Base-by-base conservation (phyloP, 2,329 filamentous ascomycete genomes). In the Aureobasidium sp. region DNA sequence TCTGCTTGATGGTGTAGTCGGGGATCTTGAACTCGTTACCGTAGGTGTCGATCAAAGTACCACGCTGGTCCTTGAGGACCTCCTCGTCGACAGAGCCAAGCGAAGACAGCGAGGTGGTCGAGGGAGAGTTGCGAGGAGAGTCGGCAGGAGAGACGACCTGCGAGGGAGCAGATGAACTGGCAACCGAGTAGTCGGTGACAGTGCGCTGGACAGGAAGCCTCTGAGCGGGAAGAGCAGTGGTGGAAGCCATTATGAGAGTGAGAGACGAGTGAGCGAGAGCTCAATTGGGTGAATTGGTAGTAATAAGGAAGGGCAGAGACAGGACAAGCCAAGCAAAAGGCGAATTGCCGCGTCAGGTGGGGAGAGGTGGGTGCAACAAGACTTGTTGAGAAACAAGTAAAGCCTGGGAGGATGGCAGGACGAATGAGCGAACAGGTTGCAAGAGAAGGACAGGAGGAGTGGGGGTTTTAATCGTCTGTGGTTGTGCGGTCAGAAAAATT, bases 1-100 rank as follows among this genome's bases (percentile, higher is more conserved):
- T 93, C 73, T 99, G 85, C 82, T 96, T 96, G 83, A 99, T 96
- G 73, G 91, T 96, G 81, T 89, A 99, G 78, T 97, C 88, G 68
- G 94, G 94, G 62, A 96, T 82, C 76, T 90, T 82, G 80, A 99
- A 99, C 71, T 91, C 84, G 77, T 97, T 96, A 77, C 94, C 94
- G 75, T 96, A 94, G 13, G 91, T 93, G 78, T 99, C 92, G 66
- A 94, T 71, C 68, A 99, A 84, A 74, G 86, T 85, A 69, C 84
- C 85, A 68, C 83, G 86, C 67, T 73, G 66, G 67, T 78, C 75
- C 68, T 78, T 78, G 66, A 73, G 72, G 36, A 72, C 71, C 67
- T 81, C 79, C 61, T 81, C 83, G 48, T 83, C 79, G 61, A 85
- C 82, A 11, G 89, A 92, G 61, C 85, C 87, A 73, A 97, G 81